Evolutionary conservation across 2,329 filamentous ascomycete genomes (phyloP).

Genomic region (Ilyonectria mors-panacis): DNA sequence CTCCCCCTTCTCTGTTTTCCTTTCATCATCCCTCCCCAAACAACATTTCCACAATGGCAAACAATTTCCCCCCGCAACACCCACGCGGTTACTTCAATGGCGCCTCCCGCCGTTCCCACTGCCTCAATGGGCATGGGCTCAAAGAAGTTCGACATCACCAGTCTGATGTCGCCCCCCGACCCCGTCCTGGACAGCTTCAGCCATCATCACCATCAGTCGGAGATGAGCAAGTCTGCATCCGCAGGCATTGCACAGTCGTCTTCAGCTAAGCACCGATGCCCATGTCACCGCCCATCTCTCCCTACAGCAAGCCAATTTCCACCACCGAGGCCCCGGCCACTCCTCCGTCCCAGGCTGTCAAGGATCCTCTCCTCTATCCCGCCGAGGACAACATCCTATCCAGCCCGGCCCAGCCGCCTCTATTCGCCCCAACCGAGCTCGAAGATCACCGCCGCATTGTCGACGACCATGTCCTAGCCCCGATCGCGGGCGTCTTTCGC

Average conservation of each 20-base stretch:
- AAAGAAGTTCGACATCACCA: constrained; percentile 67
- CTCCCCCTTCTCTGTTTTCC: constrained; percentile 30
- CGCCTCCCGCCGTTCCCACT: constrained; percentile 47
- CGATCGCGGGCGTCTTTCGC: constrained; percentile 61
- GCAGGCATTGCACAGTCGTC: constrained; percentile 45
- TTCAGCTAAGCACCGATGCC: constrained; percentile 54
- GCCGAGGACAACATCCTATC: constrained; percentile 56
- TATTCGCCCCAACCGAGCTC: constrained; percentile 63
- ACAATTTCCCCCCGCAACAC: constrained; percentile 41
- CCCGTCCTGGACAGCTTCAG: constrained; percentile 68
- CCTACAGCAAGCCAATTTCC: constrained; percentile 59
- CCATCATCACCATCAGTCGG: constrained; percentile 40
- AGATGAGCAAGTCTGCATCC: constrained; percentile 36
- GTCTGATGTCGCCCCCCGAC: constrained; percentile 75
- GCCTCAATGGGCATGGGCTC: constrained; percentile 40
- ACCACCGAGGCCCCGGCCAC: constrained; percentile 50
- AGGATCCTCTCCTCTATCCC: constrained; percentile 74
- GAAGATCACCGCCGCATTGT: constrained; percentile 63
- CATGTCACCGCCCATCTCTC: constrained; percentile 73
- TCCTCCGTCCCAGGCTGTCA: constrained; percentile 51
- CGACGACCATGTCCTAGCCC: constrained; percentile 64
- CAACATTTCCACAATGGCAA: constrained; percentile 44
- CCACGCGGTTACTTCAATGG: constrained; percentile 46
- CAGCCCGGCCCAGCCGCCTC: constrained; percentile 62
- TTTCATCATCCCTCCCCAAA: constrained; percentile 32